Evolutionary conservation across 164 flowering plant species (phyloP), one percentile per base, ranked within the genome.

Genomic region (Chimonanthus praecox): DNA sequence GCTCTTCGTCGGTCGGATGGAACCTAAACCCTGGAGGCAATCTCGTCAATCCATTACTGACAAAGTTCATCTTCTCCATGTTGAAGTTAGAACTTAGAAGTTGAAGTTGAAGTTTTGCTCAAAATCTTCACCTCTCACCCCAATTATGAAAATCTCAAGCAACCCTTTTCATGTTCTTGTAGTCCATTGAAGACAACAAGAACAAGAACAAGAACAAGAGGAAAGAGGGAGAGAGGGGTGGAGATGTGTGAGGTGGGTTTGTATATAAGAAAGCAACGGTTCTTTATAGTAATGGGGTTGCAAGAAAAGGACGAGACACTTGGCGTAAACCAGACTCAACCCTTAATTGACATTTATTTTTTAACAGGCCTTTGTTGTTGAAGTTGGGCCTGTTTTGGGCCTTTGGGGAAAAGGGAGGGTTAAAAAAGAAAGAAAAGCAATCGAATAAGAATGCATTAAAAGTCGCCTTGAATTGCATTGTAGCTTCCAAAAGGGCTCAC

Each of bases 1-100:
- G 87, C 76, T 93, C 98, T 77, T 93, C 94, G 50, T 93, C 98
- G 0, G 96, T 91, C 0, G 98, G 98, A 69, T 90, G 90, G 78
- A 93, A 91, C 20, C 93, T 77, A 58, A 93, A 91, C 3, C 98
- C 98, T 10, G 93, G 96, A 48, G 96, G 98, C 80, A 93, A 76
- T 78, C 78, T 88, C 50, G 69, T 76, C 49, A 76, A 78, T 64
- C 91, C 91, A 79, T 86, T 83, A 64, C 64, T 73, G 45, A 85
- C 86, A 72, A 89, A 86, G 47, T 54, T 6, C 49, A 82, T 81
- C 75, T 83, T 86, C 76, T 86, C 82, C 87, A 85, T 83, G 47
- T 11, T 7, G 16, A 66, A 66, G 47, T 7, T 44, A 20, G 21
- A 20, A 20, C 21, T 20, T 20, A 20, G 33, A 33, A 33, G 33